Evolutionary conservation across 805 yeast species (phyloP).

Genomic region (Barnettozyma sp.): DNA sequence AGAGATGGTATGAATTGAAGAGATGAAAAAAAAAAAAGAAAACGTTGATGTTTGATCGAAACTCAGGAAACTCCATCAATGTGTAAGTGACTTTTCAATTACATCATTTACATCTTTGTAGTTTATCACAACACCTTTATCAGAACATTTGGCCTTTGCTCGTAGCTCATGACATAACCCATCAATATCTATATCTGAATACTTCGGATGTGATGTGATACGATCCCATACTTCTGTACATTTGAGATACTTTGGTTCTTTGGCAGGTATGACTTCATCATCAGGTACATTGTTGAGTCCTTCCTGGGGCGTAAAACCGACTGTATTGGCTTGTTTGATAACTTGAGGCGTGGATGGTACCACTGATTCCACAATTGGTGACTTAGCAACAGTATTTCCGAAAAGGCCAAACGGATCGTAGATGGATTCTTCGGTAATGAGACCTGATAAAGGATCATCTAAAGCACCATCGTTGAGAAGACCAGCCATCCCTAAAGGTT

Average conservation of each 20-base stretch:
- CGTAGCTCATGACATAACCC: conserved; percentile 87
- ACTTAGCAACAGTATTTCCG: conserved; percentile 7
- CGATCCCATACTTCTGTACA: conserved; percentile 97
- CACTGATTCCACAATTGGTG: conserved; percentile 11
- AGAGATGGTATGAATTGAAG: neutral
- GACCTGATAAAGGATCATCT: conserved; percentile 34
- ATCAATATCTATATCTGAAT: conserved; percentile 89
- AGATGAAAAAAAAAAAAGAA: neutral
- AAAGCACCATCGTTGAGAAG: conserved; percentile 9
- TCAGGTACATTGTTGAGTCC: too few species aligned
- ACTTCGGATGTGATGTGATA: conserved; percentile 87
- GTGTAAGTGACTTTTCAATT: conserved; percentile 18
- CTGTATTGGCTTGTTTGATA: too few species aligned
- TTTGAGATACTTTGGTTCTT: conserved; percentile 50
- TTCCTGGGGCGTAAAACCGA: too few species aligned
- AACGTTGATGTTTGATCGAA: too few species aligned
- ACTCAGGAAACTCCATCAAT: neutral
- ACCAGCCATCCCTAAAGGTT: conserved; percentile 7
- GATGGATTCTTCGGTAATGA: conserved; percentile 50
- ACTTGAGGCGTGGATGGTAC: conserved; percentile 1
- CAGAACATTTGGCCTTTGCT: conserved; percentile 91
- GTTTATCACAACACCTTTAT: conserved; percentile 82
- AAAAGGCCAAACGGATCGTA: conserved; percentile 45
- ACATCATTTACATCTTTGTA: conserved; percentile 69
- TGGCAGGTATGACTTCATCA: conserved; percentile 59